Base-by-base conservation (phyloP, 2,329 filamentous ascomycete species). In the Dothiorella sarmentorum region DNA sequence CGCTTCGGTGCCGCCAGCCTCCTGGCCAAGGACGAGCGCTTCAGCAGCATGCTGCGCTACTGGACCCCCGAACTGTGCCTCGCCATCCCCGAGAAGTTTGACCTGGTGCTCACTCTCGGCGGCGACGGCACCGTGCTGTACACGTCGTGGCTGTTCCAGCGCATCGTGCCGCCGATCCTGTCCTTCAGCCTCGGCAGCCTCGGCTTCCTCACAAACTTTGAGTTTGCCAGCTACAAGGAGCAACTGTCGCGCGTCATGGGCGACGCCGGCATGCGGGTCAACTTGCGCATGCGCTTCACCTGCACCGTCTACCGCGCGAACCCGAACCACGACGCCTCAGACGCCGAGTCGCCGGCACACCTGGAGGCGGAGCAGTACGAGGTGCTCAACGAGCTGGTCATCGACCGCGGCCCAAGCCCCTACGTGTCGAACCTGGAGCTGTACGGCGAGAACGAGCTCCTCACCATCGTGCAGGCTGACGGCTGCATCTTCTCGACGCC, bases 401-500 rank as follows among this genome's bases (percentile, higher is more conserved):
- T 99, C 67, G 94, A 99, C 76, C 90, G 94, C 61, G 94, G 94
- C 63, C 94, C 94, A 68, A 96, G 90, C 15, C 92, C 93, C 18
- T 99, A 97, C 71, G 93, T 99, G 60, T 97, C 93, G 42, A 96
- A 96, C 75, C 82, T 99, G 37, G 94, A 99, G 76, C 81, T 99
- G 10, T 97, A 96, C 72, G 94, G 92, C 63, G 94, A 99, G 70
- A 89, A 96, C 69, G 91, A 96, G 73, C 86, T 97, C 42, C 82
- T 99, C 66, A 99, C 94, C 15, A 90, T 97, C 53, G 90, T 99
- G 47, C 92, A 96, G 76, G 94, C 94, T 31, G 94, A 99, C 68
- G 94, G 94, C 58, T 96, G 92, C 77, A 99, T 99, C 69, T 96
- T 99, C 74, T 95, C 90, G 44, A 99, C 94, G 0, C 94, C 94